Percentiles rank a stretch among this genome's conserved stretches.
phyloP scores from a whole-genome alignment of 2,329 filamentous ascomycete species.

The Coniochaeta sp. region DNA sequence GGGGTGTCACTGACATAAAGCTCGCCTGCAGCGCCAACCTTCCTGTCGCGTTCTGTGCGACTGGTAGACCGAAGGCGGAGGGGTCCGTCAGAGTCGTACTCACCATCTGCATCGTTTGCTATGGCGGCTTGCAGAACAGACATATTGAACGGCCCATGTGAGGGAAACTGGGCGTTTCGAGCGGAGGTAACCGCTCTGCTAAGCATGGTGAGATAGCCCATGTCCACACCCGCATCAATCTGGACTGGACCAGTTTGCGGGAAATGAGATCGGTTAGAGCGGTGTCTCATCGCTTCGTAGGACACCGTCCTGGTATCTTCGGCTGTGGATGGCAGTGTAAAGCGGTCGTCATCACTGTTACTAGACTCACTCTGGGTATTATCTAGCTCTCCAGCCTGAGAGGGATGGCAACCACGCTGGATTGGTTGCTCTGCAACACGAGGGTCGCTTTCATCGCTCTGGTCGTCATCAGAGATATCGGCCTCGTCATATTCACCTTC shows the following conservation, averaged over 20 bases:
- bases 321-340: neutral
- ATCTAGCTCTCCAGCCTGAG: neutral
- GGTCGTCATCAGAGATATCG: neutral
- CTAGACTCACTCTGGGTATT: neutral
- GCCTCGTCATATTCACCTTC: neutral
- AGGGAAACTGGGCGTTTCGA: conserved; percentile 4
- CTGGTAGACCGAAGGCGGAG: conserved; percentile 2
- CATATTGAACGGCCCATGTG: conserved; percentile 5
- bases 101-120: neutral
- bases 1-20: conserved; percentile 6
- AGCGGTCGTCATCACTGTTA: neutral
- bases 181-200: neutral
- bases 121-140: neutral
- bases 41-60: conserved; percentile 6
- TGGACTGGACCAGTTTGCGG: neutral
- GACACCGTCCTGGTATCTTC: neutral
- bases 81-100: neutral
- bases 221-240: neutral
- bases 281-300: neutral
- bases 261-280: neutral
- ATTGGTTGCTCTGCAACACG: neutral
- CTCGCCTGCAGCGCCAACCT: conserved; percentile 8
- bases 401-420: neutral
- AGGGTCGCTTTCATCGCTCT: neutral
- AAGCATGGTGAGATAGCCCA: neutral